Conservation (phyloP, 805 yeast genomes). For the Jamesozyma lodderae region DNA sequence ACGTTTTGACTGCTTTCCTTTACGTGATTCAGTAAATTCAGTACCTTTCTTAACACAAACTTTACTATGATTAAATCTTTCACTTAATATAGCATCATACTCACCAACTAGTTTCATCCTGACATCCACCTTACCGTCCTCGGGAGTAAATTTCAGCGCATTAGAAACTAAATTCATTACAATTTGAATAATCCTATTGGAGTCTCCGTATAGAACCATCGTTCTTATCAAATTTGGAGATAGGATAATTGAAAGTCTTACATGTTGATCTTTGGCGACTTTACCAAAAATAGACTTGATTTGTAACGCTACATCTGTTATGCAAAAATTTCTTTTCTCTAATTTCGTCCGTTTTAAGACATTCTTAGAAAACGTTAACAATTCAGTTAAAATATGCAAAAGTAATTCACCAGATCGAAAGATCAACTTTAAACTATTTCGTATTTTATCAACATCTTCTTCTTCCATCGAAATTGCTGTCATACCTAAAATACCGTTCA, state of each 20-base stretch:
- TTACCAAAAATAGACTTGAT: slow-evolving; percentile 77
- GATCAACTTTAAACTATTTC: slow-evolving; percentile 69
- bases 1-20: neutral
- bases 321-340: slow-evolving; percentile 72
- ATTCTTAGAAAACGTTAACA: slow-evolving; percentile 82
- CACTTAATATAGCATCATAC: slow-evolving; percentile 49
- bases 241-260: slow-evolving; percentile 52
- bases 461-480: slow-evolving; percentile 91
- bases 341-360: slow-evolving; percentile 75
- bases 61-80: slow-evolving; percentile 32
- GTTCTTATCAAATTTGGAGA: slow-evolving; percentile 52
- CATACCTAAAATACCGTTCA: slow-evolving; percentile 94
- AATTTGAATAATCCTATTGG: slow-evolving; percentile 82
- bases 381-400: slow-evolving; percentile 80
- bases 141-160: slow-evolving; percentile 86
- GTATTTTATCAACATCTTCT: slow-evolving; percentile 53
- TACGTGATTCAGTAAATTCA: slow-evolving; percentile 5
- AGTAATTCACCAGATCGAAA: slow-evolving; percentile 87
- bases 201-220: slow-evolving; percentile 74
- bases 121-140: slow-evolving; percentile 71
- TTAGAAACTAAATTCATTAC: slow-evolving; percentile 89
- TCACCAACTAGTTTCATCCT: slow-evolving; percentile 57
- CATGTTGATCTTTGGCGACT: slow-evolving; percentile 68
- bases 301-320: slow-evolving; percentile 76
- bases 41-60: slow-evolving; percentile 37